These are phyloP conservation scores for Oryza glaberrima DNA, from an alignment of 176 grass and related monocot species.

Conservation along the genomic window DNA sequence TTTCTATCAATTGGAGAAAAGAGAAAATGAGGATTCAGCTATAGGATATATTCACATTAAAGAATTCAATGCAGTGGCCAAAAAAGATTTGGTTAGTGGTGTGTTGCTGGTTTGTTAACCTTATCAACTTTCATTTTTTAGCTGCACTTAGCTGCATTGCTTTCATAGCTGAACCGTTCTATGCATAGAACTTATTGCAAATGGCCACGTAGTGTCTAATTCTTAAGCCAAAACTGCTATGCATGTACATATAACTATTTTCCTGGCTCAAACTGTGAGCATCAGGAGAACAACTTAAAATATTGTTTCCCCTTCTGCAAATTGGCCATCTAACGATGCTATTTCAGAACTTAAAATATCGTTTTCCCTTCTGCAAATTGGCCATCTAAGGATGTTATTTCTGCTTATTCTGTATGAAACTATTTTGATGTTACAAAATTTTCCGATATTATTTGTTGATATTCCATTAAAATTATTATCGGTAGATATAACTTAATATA, in stretches of 20 bases:
- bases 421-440: conserved; percentile 23
- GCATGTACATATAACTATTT: background rate
- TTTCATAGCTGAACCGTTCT: background rate
- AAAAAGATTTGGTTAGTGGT: conserved; percentile 99
- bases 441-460: background rate
- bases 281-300: background rate
- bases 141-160: background rate
- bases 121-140: conserved; percentile 25
- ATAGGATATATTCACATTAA: conserved; percentile 95
- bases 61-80: conserved; percentile 96
- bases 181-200: conserved; percentile 13
- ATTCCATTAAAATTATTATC: background rate
- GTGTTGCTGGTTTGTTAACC: conserved; percentile 51
- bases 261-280: conserved; percentile 15
- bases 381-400: conserved; percentile 20
- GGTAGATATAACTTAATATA: background rate
- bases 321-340: conserved; percentile 5
- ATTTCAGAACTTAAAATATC: conserved; percentile 2
- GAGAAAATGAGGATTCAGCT: conserved; percentile 61
- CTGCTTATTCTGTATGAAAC: conserved; percentile 26
- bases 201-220: conserved; percentile 22
- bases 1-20: conserved; percentile 93
- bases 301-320: conserved; percentile 25
- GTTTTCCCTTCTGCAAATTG: conserved; percentile 23
- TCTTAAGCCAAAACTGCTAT: conserved; percentile 23